Evolutionary conservation across 2,329 filamentous ascomycete species (phyloP), one percentile per base, ranked within the genome.

Genomic region (Bipolaris zeicola): DNA sequence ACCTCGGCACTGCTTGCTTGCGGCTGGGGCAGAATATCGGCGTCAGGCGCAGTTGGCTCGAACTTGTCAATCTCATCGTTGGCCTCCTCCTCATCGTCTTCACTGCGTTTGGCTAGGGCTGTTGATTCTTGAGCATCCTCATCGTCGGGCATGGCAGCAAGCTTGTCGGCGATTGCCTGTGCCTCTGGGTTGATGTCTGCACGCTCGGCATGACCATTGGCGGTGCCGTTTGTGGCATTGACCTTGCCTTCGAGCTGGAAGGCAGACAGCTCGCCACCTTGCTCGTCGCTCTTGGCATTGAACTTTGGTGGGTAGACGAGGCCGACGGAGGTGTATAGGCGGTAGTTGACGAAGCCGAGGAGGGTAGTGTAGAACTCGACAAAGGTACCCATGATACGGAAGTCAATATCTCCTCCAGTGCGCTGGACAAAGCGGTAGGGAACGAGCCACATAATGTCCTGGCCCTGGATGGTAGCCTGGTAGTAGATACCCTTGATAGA

Each of bases 401-500:
- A 99, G 77, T 99, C 95, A 63, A 99, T 90, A 77, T 99, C 95
- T 55, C 90, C 91, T 38, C 95, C 91, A 13, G 96, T 89, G 66
- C 91, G 85, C 82, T 99, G 95, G 72, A 98, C 96, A 79, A 99
- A 99, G 77, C 92, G 92, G 82, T 99, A 99, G 1, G 95, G 95
- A 10, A 97, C 94, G 37, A 99, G 83, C 95, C 95, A 99, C 64
- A 98, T 83, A 47, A 99, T 90, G 71, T 98, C 94, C 80, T 99
- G 93, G 46, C 95, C 95, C 77, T 97, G 92, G 60, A 99, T 96
- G 49, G 89, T 97, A 22, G 94, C 95, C 80, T 98, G 94, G 79
- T 98, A 99, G 82, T 99, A 99, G 71, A 99, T 98, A 60, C 95
- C 95, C 83, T 99, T 99, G 80, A 99, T 98, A 1, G 92, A 96